Conservation (phyloP, 2,329 filamentous ascomycete species). For the Clonostachys byssicola region DNA sequence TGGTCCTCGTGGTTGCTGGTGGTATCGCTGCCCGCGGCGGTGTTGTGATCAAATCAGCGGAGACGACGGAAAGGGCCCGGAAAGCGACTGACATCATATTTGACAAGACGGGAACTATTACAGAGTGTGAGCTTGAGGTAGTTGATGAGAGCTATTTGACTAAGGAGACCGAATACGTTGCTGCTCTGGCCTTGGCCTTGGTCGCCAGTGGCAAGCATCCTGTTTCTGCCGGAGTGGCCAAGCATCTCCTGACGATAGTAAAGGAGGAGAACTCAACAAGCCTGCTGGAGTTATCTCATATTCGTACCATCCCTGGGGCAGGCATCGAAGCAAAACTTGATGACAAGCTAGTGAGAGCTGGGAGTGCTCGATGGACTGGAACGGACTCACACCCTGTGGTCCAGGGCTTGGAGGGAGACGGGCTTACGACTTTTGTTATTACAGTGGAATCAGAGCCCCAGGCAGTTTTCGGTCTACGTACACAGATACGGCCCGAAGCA, state of each 20-base stretch:
- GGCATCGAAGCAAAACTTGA: conserved; percentile 29
- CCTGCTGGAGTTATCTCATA: conserved; percentile 9
- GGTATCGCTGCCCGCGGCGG: conserved; percentile 62
- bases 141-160: conserved; percentile 6
- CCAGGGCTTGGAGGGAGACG: conserved; percentile 7
- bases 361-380: conserved; percentile 39
- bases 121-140: conserved; percentile 48
- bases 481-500: conserved; percentile 29
- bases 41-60: conserved; percentile 65
- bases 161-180: background rate
- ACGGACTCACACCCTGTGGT: conserved; percentile 12
- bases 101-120: conserved; percentile 79
- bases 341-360: conserved; percentile 26
- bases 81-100: conserved; percentile 66
- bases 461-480: conserved; percentile 45
- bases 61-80: conserved; percentile 57
- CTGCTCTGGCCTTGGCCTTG: conserved; percentile 8
- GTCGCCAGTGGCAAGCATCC: conserved; percentile 41
- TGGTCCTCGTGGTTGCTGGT: conserved; percentile 70
- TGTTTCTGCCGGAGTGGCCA: conserved; percentile 39
- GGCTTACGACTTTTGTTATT: conserved; percentile 19
- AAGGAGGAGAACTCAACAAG: conserved; percentile 5
- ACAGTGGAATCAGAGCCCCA: conserved; percentile 17
- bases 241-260: conserved; percentile 19
- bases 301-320: conserved; percentile 30